Base-by-base conservation (phyloP, 2,329 filamentous ascomycete genomes). In the Phialemonium atrogriseum region DNA sequence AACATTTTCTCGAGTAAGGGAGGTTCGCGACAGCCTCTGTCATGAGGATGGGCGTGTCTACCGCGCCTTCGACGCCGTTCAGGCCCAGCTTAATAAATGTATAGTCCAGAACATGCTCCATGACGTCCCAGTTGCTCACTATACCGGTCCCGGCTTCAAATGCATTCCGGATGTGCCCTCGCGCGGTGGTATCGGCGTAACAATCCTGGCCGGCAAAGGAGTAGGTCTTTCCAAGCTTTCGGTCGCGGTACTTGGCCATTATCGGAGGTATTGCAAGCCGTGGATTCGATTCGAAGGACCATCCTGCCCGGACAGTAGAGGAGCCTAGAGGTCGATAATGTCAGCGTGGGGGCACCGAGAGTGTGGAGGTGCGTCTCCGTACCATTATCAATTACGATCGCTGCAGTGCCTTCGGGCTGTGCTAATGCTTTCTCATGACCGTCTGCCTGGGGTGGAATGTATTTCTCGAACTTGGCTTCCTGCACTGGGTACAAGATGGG, bases 371-470 rank as follows among this genome's bases (percentile, higher is more conserved):
- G 14, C 21, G 6, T 12, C 5, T 10, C n/a, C 59, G 38, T 62
- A 93, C 88, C 91, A 81, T 95, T 95, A 64, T 98, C 91, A 52
- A 98, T 96, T 40, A 98, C 84, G 50, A 98, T 95, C 30, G 87
- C 85, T 31, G 79, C 83, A 27, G 65, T 62, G 36, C 64, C 69
- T 11, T 68, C 56, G 13, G 70, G 60, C 14, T 52, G 54, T 35
- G 73, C 60, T 30, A 73, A 68, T 38, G 84, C 88, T 44, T 72
- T 68, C 47, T 74, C 69, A 50, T 82, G 87, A 28, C 83, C 84
- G 48, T 89, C 80, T 7, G 67, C 61, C 46, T 73, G 64, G 2
- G 68, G 58, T 18, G 65, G 56, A 22, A 71, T 58, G 34, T 59
- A 68, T 38, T 67, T 67, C 39, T 77, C 73, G 48, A 79, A 80